Evolutionary conservation across 108 stramenopile species (phyloP), one percentile per base, ranked within the genome.

Genomic region (Nitzschia sp.): DNA sequence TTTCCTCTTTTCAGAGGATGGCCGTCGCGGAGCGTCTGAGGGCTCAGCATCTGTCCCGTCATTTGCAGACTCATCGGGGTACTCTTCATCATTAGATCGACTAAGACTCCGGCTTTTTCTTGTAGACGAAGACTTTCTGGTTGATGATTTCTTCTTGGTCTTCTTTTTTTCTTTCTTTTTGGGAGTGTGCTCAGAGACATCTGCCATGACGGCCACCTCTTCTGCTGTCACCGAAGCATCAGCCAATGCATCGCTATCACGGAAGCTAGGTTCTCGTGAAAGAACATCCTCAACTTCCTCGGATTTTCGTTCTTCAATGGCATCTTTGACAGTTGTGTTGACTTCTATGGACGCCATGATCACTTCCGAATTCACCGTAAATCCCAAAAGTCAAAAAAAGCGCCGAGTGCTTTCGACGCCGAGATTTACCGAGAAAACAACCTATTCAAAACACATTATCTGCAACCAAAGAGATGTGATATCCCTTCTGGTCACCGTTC

Each of bases 161-260:
- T 59, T 59, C 58, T 59, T 59, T 15, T 59, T 18, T 58, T 30
- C 31, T 33, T 59, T 59, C 34, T 28, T 32, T n/a, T 53, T 24
- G n/a, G 21, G 6, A 6, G 13, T 4, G 51, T 53, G 6, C 21
- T 53, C 51, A 4, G 51, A 53, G 13, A 53, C 4, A 53, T 53
- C 24, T 24, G 51, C 21, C 51, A 53, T 53, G 51, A 24, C 24
- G 13, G n/a, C 51, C 24, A n/a, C 8, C 18, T 53, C 51, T 53
- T 53, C 51, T 53, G 21, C 51, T n/a, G 24, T 24, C 24, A 24
- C 51, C 13, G 51, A 53, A 53, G 19, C n/a, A n/a, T 42, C 38
- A 42, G 38, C 38, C 38, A 42, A 42, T 6, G 9, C 38, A 9
- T 42, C 38, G 38, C 38, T 9, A n/a, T 53, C 51, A 6, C 24